Conservation (phyloP, 2,329 filamentous ascomycete genomes). For the Nigrograna mackinnonii region DNA sequence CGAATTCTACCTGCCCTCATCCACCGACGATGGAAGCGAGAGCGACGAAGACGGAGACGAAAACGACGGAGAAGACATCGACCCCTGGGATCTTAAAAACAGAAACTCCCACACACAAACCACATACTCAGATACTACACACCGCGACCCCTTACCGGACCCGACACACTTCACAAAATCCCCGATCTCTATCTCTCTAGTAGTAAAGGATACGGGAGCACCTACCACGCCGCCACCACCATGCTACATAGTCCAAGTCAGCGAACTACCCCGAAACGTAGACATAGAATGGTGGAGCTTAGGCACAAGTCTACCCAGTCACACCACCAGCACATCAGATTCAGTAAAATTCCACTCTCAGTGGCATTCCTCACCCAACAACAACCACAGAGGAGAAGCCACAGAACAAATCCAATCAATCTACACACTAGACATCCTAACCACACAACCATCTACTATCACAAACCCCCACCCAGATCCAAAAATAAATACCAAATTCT, state of each 20-base stretch:
- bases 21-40: constrained; percentile 29
- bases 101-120: constrained; percentile 25
- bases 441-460: too few relatives aligned
- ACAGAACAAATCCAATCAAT: too few relatives aligned
- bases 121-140: constrained; percentile 17
- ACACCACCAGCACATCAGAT: too few relatives aligned
- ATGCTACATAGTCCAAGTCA: constrained; percentile 75
- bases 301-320: too few relatives aligned
- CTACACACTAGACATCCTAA: too few relatives aligned
- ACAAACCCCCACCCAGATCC: too few relatives aligned
- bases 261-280: constrained; percentile 73
- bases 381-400: too few relatives aligned
- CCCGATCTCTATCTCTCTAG: too few relatives aligned
- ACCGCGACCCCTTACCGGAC: constrained; percentile 48
- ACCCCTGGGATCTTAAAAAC: constrained; percentile 69
- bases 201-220: constrained; percentile 20
- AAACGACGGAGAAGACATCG: constrained; percentile 51
- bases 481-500: too few relatives aligned
- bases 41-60: constrained; percentile 55
- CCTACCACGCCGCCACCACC: too few relatives aligned
- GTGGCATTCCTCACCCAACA: too few relatives aligned
- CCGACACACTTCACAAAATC: constrained; percentile 16
- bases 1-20: constrained; percentile 1
- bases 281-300: constrained; percentile 91
- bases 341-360: too few relatives aligned